These are phyloP conservation scores for Canariomyces notabilis DNA, from an alignment of 2,329 filamentous ascomycete genomes.

Conservation along the genomic window DNA sequence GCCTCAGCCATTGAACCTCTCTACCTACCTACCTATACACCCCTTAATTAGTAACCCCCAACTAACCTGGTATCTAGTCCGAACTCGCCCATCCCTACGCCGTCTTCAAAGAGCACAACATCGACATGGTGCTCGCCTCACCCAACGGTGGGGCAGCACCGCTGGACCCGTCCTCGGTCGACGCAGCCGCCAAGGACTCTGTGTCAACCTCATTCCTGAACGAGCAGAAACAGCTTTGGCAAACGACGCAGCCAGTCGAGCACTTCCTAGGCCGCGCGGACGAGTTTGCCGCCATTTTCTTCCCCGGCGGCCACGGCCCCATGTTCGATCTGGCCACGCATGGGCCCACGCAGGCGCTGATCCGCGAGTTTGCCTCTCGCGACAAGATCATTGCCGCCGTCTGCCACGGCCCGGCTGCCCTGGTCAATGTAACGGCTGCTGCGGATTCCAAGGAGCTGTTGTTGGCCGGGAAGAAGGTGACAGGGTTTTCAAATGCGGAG, in stretches of 20 bases:
- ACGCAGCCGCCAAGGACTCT: constrained; percentile 49
- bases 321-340: constrained; percentile 64
- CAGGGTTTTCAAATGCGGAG: constrained; percentile 55
- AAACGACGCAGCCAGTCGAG: constrained; percentile 54
- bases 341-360: constrained; percentile 51
- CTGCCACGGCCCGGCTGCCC: constrained; percentile 63
- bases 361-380: constrained; percentile 55
- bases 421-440: constrained; percentile 50
- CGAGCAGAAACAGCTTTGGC: constrained; percentile 55
- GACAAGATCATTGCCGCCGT: constrained; percentile 62
- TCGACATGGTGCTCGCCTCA: constrained; percentile 54
- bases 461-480: constrained; percentile 48
- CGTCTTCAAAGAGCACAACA: constrained; percentile 46
- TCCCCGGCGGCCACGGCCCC: constrained; percentile 55
- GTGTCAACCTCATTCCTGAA: constrained; percentile 50
- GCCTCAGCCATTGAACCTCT: not conserved
- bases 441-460: constrained; percentile 49
- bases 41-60: no score
- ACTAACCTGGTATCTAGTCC: constrained; percentile 36
- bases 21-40: no score
- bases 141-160: constrained; percentile 58
- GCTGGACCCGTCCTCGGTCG: constrained; percentile 54
- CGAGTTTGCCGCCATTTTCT: constrained; percentile 60
- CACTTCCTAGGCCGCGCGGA: constrained; percentile 50
- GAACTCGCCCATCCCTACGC: constrained; percentile 63